Conservation (phyloP, 2,329 filamentous ascomycete species). For the Sarocladium strictum region DNA sequence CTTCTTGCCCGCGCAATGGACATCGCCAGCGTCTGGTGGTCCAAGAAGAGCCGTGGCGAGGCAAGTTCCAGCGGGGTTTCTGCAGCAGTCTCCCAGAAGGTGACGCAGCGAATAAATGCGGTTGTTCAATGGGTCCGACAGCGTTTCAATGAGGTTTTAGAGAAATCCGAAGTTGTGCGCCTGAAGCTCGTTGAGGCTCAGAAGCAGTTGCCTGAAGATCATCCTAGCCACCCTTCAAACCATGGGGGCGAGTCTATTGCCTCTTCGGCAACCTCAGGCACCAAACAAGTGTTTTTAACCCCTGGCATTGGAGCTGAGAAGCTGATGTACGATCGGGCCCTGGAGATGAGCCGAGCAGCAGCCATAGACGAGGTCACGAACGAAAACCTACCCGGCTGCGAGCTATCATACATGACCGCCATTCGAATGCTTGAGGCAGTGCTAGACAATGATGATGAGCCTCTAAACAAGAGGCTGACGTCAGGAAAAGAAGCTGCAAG, state of each 20-base stretch:
- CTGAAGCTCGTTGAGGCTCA: slow-evolving; percentile 83
- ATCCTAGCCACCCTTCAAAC: slow-evolving; percentile 81
- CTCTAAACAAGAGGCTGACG: slow-evolving; percentile 25
- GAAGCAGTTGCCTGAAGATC: slow-evolving; percentile 72
- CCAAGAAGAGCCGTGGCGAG: slow-evolving; percentile 66
- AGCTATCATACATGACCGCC: slow-evolving; percentile 88
- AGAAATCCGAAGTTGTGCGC: slow-evolving; percentile 93
- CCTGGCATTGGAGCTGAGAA: slow-evolving; percentile 91
- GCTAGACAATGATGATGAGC: slow-evolving; percentile 71
- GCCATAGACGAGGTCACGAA: slow-evolving; percentile 95
- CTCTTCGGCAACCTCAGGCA: slow-evolving; percentile 54
- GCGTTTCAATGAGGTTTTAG: slow-evolving; percentile 93
- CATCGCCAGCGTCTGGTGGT: slow-evolving; percentile 90
- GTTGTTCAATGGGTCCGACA: slow-evolving; percentile 93
- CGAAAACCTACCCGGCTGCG: slow-evolving; percentile 79
- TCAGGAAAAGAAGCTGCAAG: slow-evolving; percentile 36
- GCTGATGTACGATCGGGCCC: slow-evolving; percentile 93
- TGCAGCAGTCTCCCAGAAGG: slow-evolving; percentile 37
- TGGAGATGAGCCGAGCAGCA: slow-evolving; percentile 93
- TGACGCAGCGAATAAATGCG: slow-evolving; percentile 73
- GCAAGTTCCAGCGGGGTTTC: slow-evolving; percentile 30
- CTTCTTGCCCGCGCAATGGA: slow-evolving; percentile 93
- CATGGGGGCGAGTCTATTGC: slow-evolving; percentile 54
- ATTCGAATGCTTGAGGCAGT: slow-evolving; percentile 94
- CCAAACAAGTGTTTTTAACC: slow-evolving; percentile 77